phyloP scores from a whole-genome alignment of 1,139 yeast genomes.

The Blastobotrys arbuscula region DNA sequence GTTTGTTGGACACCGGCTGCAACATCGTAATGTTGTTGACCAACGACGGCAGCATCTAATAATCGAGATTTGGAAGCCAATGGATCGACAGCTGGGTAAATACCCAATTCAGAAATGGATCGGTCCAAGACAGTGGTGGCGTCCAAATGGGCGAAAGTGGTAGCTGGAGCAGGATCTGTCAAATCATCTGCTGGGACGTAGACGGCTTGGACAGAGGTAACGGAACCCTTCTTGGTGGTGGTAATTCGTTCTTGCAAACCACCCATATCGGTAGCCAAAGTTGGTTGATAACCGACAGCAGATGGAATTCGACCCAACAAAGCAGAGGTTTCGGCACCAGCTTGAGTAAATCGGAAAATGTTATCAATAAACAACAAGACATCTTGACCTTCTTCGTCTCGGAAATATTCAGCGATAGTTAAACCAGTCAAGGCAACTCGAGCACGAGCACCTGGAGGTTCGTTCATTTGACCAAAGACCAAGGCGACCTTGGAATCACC shows the following conservation, averaged over 20 bases:
- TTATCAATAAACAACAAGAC: conserved; percentile 98
- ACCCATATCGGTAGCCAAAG: conserved; percentile 99
- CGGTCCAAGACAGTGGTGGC: conserved; percentile 99
- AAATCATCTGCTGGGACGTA: conserved; percentile 99
- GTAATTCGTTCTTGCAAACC: conserved; percentile 99
- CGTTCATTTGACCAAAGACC: conserved; percentile 99
- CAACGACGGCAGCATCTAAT: conserved; percentile 94
- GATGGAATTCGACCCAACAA: conserved; percentile 99
- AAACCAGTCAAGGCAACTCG: conserved; percentile 99
- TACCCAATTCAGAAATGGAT: conserved; percentile 99
- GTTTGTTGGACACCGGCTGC: conserved; percentile 97
- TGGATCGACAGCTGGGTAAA: conserved; percentile 99
- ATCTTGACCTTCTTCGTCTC: conserved; percentile 99
- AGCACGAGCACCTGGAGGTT: conserved; percentile 99
- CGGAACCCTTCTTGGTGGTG: conserved; percentile 99
- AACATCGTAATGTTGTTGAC: conserved; percentile 96
- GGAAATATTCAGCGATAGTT: conserved; percentile 99
- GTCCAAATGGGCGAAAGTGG: conserved; percentile 99
- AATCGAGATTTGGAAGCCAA: conserved; percentile 99
- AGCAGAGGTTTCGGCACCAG: conserved; percentile 99
- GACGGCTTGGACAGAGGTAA: conserved; percentile 99
- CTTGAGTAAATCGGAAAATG: conserved; percentile 99
- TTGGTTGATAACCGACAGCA: conserved; percentile 99
- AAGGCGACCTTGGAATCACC: conserved; percentile 99
- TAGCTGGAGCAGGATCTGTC: conserved; percentile 99